These are phyloP conservation scores for Cyberlindnera misumaiensis DNA, from an alignment of 805 yeast genomes.

Conservation along the genomic window DNA sequence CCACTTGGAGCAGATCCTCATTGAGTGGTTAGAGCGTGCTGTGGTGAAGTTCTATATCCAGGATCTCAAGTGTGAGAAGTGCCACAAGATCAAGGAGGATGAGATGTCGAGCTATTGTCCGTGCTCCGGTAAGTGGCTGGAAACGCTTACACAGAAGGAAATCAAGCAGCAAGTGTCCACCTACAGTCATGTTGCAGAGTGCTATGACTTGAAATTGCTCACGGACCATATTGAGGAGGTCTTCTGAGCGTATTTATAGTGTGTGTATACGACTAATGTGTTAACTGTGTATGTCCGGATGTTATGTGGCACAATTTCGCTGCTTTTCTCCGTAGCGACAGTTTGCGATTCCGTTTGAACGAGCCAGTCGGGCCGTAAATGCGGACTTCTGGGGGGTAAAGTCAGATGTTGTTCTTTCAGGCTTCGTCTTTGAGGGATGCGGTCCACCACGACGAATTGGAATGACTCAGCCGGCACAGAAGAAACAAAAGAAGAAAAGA, in stretches of 20 bases:
- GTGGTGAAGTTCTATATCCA: slow-evolving; percentile 64
- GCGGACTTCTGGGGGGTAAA: no score
- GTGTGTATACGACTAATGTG: not conserved
- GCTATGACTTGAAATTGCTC: slow-evolving; percentile 55
- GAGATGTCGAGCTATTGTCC: slow-evolving; percentile 69
- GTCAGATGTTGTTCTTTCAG: no score
- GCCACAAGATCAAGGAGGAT: slow-evolving; percentile 58
- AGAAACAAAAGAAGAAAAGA: slow-evolving; percentile 12
- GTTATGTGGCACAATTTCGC: no score
- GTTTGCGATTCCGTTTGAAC: no score
- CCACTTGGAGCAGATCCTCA: slow-evolving; percentile 71
- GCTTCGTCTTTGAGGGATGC: no score
- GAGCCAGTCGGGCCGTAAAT: no score
- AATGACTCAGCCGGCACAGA: slow-evolving; percentile 9
- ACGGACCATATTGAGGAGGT: slow-evolving; percentile 21
- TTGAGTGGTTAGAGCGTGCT: slow-evolving; percentile 51
- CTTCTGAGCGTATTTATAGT: slow-evolving; percentile 6
- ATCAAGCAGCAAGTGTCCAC: slow-evolving; percentile 40
- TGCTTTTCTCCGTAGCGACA: no score
- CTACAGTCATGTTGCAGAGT: slow-evolving; percentile 52
- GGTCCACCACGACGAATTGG: no score
- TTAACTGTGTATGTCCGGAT: no score
- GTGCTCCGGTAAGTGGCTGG: slow-evolving; percentile 85
- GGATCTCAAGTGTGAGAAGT: slow-evolving; percentile 75
- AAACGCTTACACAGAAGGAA: slow-evolving; percentile 40